These are phyloP conservation scores for Fusarium nisikadoi DNA, from an alignment of 2,329 filamentous ascomycete species.

Conservation along the genomic window DNA sequence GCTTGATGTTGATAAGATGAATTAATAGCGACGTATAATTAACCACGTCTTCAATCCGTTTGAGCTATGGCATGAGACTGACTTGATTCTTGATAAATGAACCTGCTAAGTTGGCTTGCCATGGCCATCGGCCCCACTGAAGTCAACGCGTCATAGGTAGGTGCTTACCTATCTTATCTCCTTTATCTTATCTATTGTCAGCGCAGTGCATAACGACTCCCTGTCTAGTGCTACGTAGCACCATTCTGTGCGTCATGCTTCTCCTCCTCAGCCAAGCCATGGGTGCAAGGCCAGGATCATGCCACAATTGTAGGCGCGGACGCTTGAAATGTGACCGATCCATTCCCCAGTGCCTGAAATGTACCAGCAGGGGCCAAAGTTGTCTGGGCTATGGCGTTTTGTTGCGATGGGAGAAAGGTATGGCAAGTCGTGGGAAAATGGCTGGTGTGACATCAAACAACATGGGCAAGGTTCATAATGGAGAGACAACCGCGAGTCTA, in stretches of 20 bases:
- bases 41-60: too few relatives aligned
- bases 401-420: neutral
- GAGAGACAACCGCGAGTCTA: accelerated
- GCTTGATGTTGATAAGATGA: accelerated
- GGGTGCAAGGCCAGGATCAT: neutral
- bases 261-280: neutral
- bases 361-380: neutral
- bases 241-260: accelerated
- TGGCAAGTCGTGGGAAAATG: neutral
- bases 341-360: neutral
- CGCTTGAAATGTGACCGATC: neutral
- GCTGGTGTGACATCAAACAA: neutral
- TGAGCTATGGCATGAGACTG: neutral
- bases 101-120: neutral
- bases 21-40: accelerated
- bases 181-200: neutral
- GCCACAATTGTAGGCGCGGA: neutral
- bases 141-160: neutral
- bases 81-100: neutral
- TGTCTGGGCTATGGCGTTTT: neutral
- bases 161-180: neutral
- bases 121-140: neutral
- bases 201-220: neutral
- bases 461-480: neutral
- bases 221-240: neutral